phyloP scores from a whole-genome alignment of 2,329 filamentous ascomycete species.

The Neodidymelliopsis sp. region DNA sequence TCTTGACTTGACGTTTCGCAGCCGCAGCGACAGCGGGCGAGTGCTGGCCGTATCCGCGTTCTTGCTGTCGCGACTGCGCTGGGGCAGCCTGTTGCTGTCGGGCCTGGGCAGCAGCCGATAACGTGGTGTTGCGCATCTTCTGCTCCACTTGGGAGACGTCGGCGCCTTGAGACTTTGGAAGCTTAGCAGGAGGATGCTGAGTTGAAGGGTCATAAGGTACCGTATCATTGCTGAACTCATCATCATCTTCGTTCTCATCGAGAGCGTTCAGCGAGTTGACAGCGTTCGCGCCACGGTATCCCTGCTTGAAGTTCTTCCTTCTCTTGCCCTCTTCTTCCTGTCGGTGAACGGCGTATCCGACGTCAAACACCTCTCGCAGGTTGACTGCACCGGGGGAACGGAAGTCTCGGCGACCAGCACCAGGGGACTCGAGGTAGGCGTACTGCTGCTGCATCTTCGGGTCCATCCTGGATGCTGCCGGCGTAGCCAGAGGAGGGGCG shows the following conservation, averaged over 20 bases:
- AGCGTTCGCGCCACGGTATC: slow-evolving; percentile 68
- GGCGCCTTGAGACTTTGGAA: slow-evolving; percentile 69
- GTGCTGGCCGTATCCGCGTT: slow-evolving; percentile 86
- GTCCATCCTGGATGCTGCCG: slow-evolving; percentile 66
- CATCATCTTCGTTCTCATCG: slow-evolving; percentile 69
- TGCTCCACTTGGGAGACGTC: slow-evolving; percentile 81
- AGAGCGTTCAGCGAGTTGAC: slow-evolving; percentile 72
- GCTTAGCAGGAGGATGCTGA: slow-evolving; percentile 65
- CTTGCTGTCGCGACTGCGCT: slow-evolving; percentile 50
- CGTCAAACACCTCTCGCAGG: slow-evolving; percentile 95
- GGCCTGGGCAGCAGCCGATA: slow-evolving; percentile 71
- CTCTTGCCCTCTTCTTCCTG: slow-evolving; percentile 96
- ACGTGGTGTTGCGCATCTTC: slow-evolving; percentile 83
- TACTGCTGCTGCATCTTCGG: slow-evolving; percentile 61
- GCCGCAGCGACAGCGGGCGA: slow-evolving; percentile 83
- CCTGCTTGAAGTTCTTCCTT: slow-evolving; percentile 80
- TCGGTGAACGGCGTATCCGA: slow-evolving; percentile 95
- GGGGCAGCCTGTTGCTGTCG: slow-evolving; percentile 58
- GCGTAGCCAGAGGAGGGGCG: slow-evolving; percentile 75
- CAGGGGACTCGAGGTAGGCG: slow-evolving; percentile 65
- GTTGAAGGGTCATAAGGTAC: slow-evolving; percentile 59
- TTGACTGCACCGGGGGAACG: slow-evolving; percentile 94
- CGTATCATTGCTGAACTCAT: slow-evolving; percentile 71
- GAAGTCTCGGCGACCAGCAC: slow-evolving; percentile 84
- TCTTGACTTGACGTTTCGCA: slow-evolving; percentile 79